Base-by-base conservation (phyloP, 352 stramenopile species). In the Phytopythium cucurbitacearum region DNA sequence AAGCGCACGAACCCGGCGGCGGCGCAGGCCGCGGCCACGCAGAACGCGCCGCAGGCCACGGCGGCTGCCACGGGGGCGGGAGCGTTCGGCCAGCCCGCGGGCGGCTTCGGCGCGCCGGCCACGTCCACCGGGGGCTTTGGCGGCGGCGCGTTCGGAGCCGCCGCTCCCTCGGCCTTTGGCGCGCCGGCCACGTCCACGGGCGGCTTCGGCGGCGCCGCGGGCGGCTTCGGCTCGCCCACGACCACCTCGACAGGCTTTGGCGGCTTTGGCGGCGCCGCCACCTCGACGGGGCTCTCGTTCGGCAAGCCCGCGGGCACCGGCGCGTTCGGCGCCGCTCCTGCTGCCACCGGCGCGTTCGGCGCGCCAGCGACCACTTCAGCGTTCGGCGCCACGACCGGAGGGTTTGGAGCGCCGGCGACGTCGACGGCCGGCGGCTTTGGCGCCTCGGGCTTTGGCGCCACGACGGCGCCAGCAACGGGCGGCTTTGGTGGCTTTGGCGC, bases 1-100 rank as follows among this genome's bases (percentile, higher is more conserved):
- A 91, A 91, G 65, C 76, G 76, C 39, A 86, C 73, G 6, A 76
- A 91, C 56, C 77, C 80, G 8, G 66, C 69, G 36, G 61, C 73
- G 7, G 67, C 71, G 8, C 63, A 81, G 42, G 73, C 75, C 6
- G 65, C 64, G 0, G 64, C 73, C 11, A 69, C 63, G 33, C 53
- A 80, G 50, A 84, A 83, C 37, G 70, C 67, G 8, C 70, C 75
- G 32, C 57, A 62, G 8, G 48, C 51, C 8, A 59, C 42, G 10
- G 64, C 72, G 0, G 65, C 59, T 8, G 65, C 63, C 41, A 76
- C 56, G 7, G 73, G 69, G 33, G 47, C 62, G 1, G 68, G 73
- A 12, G 73, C 73, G 5, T 84, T 84, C 56, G 68, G 73, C n/a
- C 21, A 28, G 21, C 32, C 44, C 12, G 52, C 62, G 32, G 40